Evolutionary conservation across 805 yeast genomes (phyloP), one percentile per base, ranked within the genome.

Genomic region (Cyberlindnera americana): DNA sequence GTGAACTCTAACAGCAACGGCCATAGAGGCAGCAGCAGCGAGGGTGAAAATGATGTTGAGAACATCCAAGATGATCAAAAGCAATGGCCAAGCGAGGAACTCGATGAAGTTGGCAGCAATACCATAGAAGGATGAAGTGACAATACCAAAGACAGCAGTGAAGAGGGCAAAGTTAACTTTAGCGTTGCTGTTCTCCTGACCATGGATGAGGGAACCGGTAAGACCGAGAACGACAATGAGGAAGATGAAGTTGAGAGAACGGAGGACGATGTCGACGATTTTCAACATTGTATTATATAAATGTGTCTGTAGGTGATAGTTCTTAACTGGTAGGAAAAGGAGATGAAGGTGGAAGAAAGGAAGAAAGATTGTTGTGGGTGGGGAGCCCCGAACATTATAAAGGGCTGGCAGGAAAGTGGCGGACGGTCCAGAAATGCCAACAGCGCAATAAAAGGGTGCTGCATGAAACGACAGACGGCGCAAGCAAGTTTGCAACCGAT

Each of bases 11-110:
- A 85, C 80, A 57, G 81, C 95, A 45, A 87, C 95, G 38, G 98
- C 98, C 60, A 93, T 72, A 38, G 96, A 96, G 43, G 95, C 80
- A 57, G 90, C 98, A 50, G 87, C 98, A 35, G 98, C 80, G 65
- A 93, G 87, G 41, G 96, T 81, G 81, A 93, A 93, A 54, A 90
- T 84, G 54, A 80, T 67, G 76, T 89, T 89, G 67, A 93, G 72
- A 70, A 88, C 82, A 73, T 93, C 99, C 60, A 87, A 69, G 41
- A 69, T 54, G 44, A 83, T 78, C 60, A 87, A 65, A 53, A 90
- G 64, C 37, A 86, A 64, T 52, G 98, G 98, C 83, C 95, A 85
- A 30, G 95, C 95, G 47, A 91, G 72, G 55, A 79, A 79, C 45
- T 80, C 77, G 52, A 87, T 57, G 55, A 93, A 79, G 70, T 75